Percentiles rank a stretch among this genome's conserved stretches.
phyloP scores from a whole-genome alignment of 345 rosid genomes.

The Brassica incana region DNA sequence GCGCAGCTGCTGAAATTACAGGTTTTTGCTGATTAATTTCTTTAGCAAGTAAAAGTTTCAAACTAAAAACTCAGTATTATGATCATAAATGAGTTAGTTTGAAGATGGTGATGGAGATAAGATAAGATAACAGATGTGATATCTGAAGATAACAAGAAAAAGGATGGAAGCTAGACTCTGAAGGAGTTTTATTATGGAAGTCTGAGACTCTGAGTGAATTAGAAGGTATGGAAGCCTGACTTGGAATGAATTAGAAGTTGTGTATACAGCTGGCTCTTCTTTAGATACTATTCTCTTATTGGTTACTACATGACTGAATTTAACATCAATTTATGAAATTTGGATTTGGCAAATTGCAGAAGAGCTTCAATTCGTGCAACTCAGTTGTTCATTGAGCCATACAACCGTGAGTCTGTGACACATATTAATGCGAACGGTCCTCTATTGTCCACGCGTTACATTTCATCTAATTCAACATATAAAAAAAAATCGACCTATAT shows the following conservation, averaged over 20 bases:
- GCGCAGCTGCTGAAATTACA: not conserved
- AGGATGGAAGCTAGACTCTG: not conserved
- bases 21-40: not conserved
- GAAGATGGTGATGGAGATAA: not conserved
- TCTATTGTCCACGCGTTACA: not conserved
- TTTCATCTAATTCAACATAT: not conserved
- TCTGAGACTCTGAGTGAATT: not conserved
- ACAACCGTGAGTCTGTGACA: conserved; percentile 24
- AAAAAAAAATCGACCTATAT: not conserved
- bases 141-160: not conserved
- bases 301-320: not conserved
- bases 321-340: not conserved
- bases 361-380: not conserved
- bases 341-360: not conserved
- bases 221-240: not conserved
- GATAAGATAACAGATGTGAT: not conserved
- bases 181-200: not conserved
- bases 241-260: not conserved
- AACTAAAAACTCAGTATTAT: not conserved
- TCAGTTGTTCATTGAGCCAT: not conserved
- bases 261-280: not conserved
- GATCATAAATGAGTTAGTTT: not conserved
- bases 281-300: not conserved
- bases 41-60: not conserved
- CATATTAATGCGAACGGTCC: conserved; percentile 28